These are phyloP conservation scores for Sphaerobolus stellatus DNA, from an alignment of 1,284 basidiomycete species.

Conservation along the genomic window DNA sequence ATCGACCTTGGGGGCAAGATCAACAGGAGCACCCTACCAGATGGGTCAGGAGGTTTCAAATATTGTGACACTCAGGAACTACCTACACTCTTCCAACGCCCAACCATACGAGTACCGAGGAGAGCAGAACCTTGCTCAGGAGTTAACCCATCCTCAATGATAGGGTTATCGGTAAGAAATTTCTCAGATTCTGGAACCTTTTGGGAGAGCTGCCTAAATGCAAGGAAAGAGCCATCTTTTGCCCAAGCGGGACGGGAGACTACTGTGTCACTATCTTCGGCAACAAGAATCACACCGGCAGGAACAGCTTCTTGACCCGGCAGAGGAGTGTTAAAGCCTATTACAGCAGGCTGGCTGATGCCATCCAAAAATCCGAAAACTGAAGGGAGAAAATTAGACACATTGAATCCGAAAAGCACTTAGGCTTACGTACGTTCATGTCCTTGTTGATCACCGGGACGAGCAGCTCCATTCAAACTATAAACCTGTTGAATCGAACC, in stretches of 20 bases:
- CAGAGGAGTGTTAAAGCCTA: conserved; percentile 37
- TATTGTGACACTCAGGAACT: not conserved
- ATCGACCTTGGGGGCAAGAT: conserved; percentile 42
- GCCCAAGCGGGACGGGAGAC: conserved; percentile 14
- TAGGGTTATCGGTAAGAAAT: conserved; percentile 45
- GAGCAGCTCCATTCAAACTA: not conserved
- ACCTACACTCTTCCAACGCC: conserved; percentile 58
- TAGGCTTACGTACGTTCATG: not conserved
- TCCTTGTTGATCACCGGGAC: not conserved
- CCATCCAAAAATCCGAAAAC: conserved; percentile 42
- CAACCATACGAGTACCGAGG: conserved; percentile 53
- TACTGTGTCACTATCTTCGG: conserved; percentile 2
- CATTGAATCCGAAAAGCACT: not conserved
- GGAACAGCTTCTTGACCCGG: conserved; percentile 40
- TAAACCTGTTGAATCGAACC: not conserved
- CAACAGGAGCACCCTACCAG: conserved; percentile 43
- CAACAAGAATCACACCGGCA: conserved; percentile 20
- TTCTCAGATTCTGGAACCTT: conserved; percentile 55
- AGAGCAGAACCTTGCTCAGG: conserved; percentile 44
- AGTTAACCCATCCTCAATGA: conserved; percentile 36
- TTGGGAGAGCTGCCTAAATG: conserved; percentile 54
- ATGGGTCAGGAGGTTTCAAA: not conserved
- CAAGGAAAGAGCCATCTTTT: conserved; percentile 17
- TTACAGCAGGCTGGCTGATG: conserved; percentile 45
- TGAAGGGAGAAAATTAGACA: not conserved